These are phyloP conservation scores for Xylaria sp. DNA, from an alignment of 2,329 filamentous ascomycete genomes.

Conservation along the genomic window DNA sequence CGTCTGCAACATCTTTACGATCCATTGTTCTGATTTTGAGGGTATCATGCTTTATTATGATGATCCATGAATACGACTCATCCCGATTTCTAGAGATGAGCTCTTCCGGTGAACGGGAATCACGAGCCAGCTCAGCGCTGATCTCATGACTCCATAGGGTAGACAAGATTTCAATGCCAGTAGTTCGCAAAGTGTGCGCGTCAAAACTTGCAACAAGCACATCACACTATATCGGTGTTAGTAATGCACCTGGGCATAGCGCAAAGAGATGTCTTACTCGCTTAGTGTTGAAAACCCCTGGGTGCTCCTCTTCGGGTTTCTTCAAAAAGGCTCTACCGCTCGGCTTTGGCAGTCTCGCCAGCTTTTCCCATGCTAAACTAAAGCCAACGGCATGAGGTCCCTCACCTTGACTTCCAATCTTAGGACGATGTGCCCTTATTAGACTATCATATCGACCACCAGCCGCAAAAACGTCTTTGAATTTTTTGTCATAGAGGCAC, in stretches of 20 bases:
- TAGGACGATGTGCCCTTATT: conserved; percentile 84
- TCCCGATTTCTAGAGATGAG: conserved; percentile 80
- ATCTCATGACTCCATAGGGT: conserved; percentile 86
- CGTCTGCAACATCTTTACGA: conserved; percentile 78
- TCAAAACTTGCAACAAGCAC: conserved; percentile 92
- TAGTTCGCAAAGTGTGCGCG: conserved; percentile 76
- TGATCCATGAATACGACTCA: conserved; percentile 84
- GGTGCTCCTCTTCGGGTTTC: conserved; percentile 72
- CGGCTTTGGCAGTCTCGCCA: conserved; percentile 73
- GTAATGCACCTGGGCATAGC: conserved; percentile 13
- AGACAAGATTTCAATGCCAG: conserved; percentile 80
- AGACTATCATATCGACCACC: conserved; percentile 93
- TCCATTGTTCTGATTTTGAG: conserved; percentile 84
- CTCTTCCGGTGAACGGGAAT: conserved; percentile 82
- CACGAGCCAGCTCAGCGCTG: conserved; percentile 86
- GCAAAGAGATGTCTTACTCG: conserved; percentile 61
- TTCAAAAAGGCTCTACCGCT: conserved; percentile 72
- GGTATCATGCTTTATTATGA: conserved; percentile 84
- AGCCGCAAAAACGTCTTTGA: conserved; percentile 87
- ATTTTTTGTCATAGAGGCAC: conserved; percentile 86
- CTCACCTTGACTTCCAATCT: conserved; percentile 68
- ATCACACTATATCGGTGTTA: conserved; percentile 71
- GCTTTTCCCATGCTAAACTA: conserved; percentile 86
- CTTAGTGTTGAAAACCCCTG: conserved; percentile 69
- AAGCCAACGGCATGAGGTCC: conserved; percentile 90